A percentile compares a stretch with the other conserved stretches of the same genome.
These are phyloP conservation scores for Barnettozyma hawaiiensis DNA, from an alignment of 1,139 yeast genomes.

Conservation along the genomic window DNA sequence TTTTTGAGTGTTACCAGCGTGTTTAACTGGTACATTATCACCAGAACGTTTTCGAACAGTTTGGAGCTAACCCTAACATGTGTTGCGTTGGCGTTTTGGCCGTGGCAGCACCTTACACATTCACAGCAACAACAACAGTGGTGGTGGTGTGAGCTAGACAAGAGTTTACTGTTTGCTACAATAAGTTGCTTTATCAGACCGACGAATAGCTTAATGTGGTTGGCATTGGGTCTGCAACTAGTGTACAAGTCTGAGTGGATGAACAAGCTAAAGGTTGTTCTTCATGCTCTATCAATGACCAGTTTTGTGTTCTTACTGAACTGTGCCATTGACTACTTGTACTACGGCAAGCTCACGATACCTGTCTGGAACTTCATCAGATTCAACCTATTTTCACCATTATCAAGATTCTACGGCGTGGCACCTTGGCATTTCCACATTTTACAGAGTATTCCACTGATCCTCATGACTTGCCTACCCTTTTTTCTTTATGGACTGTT, in stretches of 20 bases:
- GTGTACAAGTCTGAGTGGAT: constrained; percentile 11
- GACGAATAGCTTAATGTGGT: constrained; percentile 76
- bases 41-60: constrained; percentile 84
- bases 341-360: constrained; percentile 52
- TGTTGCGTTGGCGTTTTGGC: constrained; percentile 71
- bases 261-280: constrained; percentile 17
- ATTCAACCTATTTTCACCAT: constrained; percentile 67
- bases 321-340: constrained; percentile 47
- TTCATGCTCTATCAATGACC: constrained; percentile 24
- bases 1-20: constrained; percentile 59
- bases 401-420: constrained; percentile 80
- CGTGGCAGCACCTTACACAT: constrained; percentile 43
- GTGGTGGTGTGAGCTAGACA: constrained; percentile 19
- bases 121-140: no score
- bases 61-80: constrained; percentile 72
- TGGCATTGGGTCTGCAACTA: constrained; percentile 43
- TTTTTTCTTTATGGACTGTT: constrained; percentile 42
- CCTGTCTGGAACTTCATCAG: constrained; percentile 68
- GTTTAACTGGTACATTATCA: constrained; percentile 75
- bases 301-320: constrained; percentile 34
- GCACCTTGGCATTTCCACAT: constrained; percentile 86
- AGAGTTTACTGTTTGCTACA: constrained; percentile 41
- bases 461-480: constrained; percentile 65
- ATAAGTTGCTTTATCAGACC: constrained; percentile 71
- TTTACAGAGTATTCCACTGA: constrained; percentile 73